Conservation (phyloP, 371 early-diverging fungal species). For the Synchytrium microbalum region DNA sequence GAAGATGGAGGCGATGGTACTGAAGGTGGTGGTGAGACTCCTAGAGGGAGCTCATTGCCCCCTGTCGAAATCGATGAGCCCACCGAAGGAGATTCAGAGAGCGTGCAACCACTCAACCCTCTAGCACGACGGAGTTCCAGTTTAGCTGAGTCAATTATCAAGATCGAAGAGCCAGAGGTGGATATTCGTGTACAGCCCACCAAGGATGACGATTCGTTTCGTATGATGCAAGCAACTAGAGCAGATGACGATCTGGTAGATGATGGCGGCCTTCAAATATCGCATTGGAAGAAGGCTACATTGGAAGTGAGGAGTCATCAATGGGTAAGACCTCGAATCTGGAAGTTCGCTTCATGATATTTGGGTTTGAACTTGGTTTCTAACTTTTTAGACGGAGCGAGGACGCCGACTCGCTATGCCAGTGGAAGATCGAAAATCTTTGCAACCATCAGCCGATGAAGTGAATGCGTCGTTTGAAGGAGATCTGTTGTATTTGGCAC, state of each 20-base stretch:
- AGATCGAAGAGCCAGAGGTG: not conserved
- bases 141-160: not conserved
- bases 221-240: slow-evolving; percentile 32
- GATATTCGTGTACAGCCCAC: not conserved
- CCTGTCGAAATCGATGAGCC: no score
- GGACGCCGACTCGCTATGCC: not conserved
- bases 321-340: slow-evolving; percentile 8
- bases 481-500: not conserved
- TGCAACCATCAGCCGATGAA: not conserved
- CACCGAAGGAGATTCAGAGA: not conserved
- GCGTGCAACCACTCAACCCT: not conserved
- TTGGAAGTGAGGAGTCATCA: slow-evolving; percentile 11
- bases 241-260: slow-evolving; percentile 40
- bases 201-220: not conserved
- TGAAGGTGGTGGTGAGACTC: not conserved
- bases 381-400: not conserved
- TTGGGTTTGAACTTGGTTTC: not conserved
- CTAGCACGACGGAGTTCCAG: not conserved
- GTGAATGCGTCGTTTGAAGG: not conserved
- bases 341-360: no score
- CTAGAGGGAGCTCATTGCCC: no score
- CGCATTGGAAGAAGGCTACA: slow-evolving; percentile 55
- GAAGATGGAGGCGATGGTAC: not conserved
- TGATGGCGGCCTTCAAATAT: slow-evolving; percentile 43
- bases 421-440: not conserved